Evolutionary conservation across 192 early-diverging fungal genomes (phyloP), one percentile per base, ranked within the genome.

Genomic region (Rhizoclosmatium sp.): DNA sequence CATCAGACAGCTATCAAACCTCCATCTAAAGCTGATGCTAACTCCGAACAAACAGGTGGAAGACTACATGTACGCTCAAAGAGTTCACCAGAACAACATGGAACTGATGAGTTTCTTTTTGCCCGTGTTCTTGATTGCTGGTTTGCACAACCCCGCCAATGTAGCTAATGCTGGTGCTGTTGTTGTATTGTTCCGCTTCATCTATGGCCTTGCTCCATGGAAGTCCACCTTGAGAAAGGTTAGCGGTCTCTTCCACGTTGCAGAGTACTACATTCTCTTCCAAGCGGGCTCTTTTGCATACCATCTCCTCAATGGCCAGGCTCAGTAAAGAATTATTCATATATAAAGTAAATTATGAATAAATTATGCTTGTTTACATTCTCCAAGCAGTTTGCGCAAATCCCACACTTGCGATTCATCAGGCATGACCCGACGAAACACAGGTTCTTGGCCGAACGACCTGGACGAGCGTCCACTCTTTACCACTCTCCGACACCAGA

Each of bases 51-150:
- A 31, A 31, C 31, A 31, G 51, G 69, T 56, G 16, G 69, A 71
- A 58, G 14, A 4, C 16, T 60, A 75, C 75, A 76, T 65, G 75
- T 76, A 67, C 41, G 64, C 75, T 4, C 75, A 76, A 67, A 21
- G 75, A 39, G 48, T 76, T 7, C 75, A 76, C 49, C 75, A 76
- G 1, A 76, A 76, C 75, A 76, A 76, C 51, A 54, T 76, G 61
- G 75, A 76, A 56, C 41, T 76, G 42, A 66, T 76, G 61, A 66
- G 62, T 5, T 76, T 76, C 60, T 76, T 76, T 44, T 39, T 76
- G 1, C 75, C 75, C 2, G 62, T 67, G 46, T 76, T 76, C 49
- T 47, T 76, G 10, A 31, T 76, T 47, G 75, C 75, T 21, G 75
- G 75, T 31, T 39, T 76, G n/a, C 4, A 49, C 23, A 44, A 46